phyloP scores from a whole-genome alignment of 306 rosid species.

The Benincasa hispida region DNA sequence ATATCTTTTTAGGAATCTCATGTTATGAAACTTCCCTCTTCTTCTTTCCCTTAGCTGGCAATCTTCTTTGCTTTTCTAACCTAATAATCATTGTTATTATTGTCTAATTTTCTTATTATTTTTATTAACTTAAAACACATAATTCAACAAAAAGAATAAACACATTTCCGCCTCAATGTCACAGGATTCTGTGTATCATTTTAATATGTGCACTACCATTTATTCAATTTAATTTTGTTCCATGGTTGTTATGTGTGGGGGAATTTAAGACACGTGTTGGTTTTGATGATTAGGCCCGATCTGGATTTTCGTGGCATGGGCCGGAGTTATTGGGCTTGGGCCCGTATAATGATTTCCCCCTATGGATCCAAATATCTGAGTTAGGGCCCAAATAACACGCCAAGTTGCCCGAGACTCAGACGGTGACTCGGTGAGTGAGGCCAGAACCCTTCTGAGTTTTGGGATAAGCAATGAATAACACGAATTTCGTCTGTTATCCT shows the following conservation, averaged over 20 bases:
- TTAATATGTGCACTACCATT: not conserved
- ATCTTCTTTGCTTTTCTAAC: not conserved
- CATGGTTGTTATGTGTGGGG: not conserved
- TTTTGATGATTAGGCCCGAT: not conserved
- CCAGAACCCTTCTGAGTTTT: not conserved
- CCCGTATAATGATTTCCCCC: not conserved
- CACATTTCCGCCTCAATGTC: not conserved
- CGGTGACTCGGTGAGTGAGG: not conserved
- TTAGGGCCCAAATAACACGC: not conserved
- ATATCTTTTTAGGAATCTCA: not conserved
- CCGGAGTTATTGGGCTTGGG: not conserved
- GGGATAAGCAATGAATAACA: slow-evolving; percentile 8
- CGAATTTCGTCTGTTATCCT: slow-evolving; percentile 20
- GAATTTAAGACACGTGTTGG: not conserved
- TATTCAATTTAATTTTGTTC: not conserved
- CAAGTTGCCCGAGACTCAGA: not conserved
- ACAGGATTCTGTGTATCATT: not conserved
- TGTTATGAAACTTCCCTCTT: not conserved
- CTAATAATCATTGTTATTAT: too few species aligned
- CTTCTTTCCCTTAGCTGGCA: not conserved
- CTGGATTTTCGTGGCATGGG: not conserved
- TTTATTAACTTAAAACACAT: too few species aligned
- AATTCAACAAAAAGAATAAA: not conserved
- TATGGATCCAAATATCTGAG: not conserved
- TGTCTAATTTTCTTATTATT: not conserved